A percentile compares a stretch with the other conserved stretches of the same genome.
Evolutionary conservation across 2,329 filamentous ascomycete species (phyloP).

Genomic region (Fusarium siculi): DNA sequence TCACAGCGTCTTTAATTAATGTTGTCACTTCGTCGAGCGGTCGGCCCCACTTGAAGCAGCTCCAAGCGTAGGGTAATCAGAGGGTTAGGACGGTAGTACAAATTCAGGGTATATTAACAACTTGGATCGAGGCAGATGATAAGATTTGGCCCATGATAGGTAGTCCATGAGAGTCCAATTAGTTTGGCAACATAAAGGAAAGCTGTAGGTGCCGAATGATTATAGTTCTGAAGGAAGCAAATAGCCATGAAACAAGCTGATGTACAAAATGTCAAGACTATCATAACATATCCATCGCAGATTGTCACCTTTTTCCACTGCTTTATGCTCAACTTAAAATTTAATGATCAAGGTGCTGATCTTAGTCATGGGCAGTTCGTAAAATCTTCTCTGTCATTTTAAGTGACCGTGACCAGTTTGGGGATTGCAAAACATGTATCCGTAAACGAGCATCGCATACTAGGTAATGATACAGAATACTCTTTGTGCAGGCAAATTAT

Average conservation of each 20-base stretch:
- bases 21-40: background rate
- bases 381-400: fast-evolving
- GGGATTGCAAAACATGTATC: background rate
- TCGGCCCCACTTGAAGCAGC: background rate
- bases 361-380: fast-evolving
- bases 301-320: too few species aligned
- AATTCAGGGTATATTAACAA: too few species aligned
- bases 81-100: background rate
- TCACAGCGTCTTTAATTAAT: fast-evolving
- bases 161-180: fast-evolving
- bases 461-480: background rate
- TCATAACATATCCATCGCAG: too few species aligned
- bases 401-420: background rate
- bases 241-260: too few species aligned
- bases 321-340: background rate
- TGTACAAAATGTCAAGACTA: too few species aligned
- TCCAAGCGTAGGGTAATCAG: background rate
- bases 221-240: fast-evolving
- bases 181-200: fast-evolving
- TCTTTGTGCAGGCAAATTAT: fast-evolving
- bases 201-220: fast-evolving
- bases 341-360: fast-evolving
- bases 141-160: fast-evolving
- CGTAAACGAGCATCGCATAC: background rate
- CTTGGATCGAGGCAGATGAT: background rate